Conservation (phyloP, 1,284 basidiomycete species). For the Agroathelia rolfsii region DNA sequence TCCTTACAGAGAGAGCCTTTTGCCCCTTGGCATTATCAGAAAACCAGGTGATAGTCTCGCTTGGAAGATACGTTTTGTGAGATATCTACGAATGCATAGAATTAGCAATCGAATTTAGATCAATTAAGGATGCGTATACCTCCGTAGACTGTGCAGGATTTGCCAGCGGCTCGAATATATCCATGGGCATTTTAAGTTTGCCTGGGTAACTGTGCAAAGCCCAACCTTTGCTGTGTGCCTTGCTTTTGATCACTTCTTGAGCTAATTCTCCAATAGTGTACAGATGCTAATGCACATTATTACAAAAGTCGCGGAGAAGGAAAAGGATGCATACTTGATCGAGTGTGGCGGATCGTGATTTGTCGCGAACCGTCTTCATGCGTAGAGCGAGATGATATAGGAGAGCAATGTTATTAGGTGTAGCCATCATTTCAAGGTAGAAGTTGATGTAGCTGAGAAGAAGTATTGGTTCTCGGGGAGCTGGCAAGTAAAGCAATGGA, state of each 20-base stretch:
- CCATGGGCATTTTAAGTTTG: conserved; percentile 70
- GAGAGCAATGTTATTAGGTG: conserved; percentile 71
- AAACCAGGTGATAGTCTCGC: conserved; percentile 47
- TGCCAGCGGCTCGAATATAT: conserved; percentile 68
- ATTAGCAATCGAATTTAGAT: not conserved
- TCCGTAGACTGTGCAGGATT: conserved; percentile 52
- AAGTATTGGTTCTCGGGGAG: conserved; percentile 2
- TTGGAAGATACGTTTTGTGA: conserved; percentile 56
- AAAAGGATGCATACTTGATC: conserved; percentile 3
- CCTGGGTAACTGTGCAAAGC: conserved; percentile 72
- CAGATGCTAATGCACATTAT: conserved; percentile 72
- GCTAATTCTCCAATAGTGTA: conserved; percentile 87
- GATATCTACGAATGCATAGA: conserved; percentile 34
- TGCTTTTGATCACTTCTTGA: conserved; percentile 73
- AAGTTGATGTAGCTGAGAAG: conserved; percentile 74
- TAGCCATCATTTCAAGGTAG: conserved; percentile 73
- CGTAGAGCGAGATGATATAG: conserved; percentile 78
- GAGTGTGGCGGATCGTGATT: conserved; percentile 26
- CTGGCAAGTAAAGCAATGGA: not conserved
- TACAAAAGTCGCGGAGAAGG: conserved; percentile 5
- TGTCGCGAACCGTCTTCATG: conserved; percentile 81
- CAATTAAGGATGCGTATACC: conserved; percentile 25
- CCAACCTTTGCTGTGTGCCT: conserved; percentile 66
- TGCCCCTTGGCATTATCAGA: conserved; percentile 23
- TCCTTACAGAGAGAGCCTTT: conserved; percentile 11